phyloP scores from a whole-genome alignment of 257 asterid genomes.

The Ballota nigra region DNA sequence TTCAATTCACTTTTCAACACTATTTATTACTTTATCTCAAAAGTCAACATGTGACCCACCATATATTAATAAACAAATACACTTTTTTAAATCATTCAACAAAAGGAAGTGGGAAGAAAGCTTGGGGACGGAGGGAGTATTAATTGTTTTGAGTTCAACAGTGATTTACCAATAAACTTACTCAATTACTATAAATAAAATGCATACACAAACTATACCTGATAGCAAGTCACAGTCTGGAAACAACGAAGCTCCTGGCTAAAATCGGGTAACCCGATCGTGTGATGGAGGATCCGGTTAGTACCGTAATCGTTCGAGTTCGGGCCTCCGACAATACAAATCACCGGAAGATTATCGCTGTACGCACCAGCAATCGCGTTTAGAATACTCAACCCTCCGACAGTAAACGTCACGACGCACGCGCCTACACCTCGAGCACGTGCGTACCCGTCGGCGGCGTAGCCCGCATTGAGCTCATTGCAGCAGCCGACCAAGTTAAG shows the following conservation, averaged over 20 bases:
- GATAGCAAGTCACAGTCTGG: conserved; percentile 43
- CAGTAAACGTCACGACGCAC: conserved; percentile 44
- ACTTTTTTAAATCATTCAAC: too few relatives aligned
- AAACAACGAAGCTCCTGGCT: conserved; percentile 44
- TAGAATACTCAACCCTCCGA: conserved; percentile 41
- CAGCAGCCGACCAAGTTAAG: conserved; percentile 47
- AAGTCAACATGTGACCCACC: too few relatives aligned
- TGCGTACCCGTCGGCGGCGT: conserved; percentile 49
- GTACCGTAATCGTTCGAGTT: conserved; percentile 46
- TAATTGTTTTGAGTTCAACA: too few relatives aligned
- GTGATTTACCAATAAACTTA: too few relatives aligned
- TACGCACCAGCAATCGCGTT: too few relatives aligned
- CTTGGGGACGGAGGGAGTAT: too few relatives aligned
- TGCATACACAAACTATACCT: conserved; percentile 20
- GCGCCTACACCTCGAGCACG: conserved; percentile 44
- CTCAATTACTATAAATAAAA: too few relatives aligned
- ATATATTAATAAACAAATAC: too few relatives aligned
- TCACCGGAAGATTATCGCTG: conserved; percentile 44
- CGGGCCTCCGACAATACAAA: conserved; percentile 46
- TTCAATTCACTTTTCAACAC: too few relatives aligned
- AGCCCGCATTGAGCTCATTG: conserved; percentile 46
- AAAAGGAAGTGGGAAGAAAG: too few relatives aligned
- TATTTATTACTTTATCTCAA: too few relatives aligned
- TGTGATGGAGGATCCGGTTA: conserved; percentile 38
- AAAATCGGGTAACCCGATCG: conserved; percentile 43